A percentile compares a stretch with the other conserved stretches of the same genome.
phyloP scores from a whole-genome alignment of 2,329 filamentous ascomycete genomes.

The Lasiodiplodia citricola region DNA sequence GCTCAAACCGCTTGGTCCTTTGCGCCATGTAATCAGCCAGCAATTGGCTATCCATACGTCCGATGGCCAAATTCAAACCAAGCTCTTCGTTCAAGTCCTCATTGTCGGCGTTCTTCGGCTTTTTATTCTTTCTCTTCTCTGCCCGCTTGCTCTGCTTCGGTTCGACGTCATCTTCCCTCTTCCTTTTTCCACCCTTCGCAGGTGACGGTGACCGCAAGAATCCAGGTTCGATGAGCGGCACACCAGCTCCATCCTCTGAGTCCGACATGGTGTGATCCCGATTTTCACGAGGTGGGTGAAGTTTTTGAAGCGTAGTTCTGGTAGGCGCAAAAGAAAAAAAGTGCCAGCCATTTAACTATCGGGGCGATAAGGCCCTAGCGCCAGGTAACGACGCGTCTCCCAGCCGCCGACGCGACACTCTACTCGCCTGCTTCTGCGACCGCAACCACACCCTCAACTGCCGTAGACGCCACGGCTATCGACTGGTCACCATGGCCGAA shows the following conservation, averaged over 20 bases:
- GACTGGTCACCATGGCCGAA: conserved; percentile 38
- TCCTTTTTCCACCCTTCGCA: conserved; percentile 45
- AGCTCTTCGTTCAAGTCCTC: conserved; percentile 55
- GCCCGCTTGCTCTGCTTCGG: conserved; percentile 43
- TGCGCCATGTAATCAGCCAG: conserved; percentile 86
- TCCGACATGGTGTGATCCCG: conserved; percentile 49
- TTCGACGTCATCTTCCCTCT: conserved; percentile 39
- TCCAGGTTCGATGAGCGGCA: conserved; percentile 51
- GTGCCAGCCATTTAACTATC: conserved; percentile 23
- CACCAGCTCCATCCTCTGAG: conserved; percentile 49
- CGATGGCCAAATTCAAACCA: conserved; percentile 78
- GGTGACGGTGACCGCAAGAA: conserved; percentile 38
- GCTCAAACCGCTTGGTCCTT: conserved; percentile 76
- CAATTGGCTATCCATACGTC: conserved; percentile 80
- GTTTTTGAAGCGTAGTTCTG: conserved; percentile 29
- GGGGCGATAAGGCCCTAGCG: conserved; percentile 19
- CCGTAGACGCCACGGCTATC: not conserved
- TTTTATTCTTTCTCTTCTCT: conserved; percentile 64
- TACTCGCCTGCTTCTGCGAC: not conserved
- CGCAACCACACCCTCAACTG: not conserved
- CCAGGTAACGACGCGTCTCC: conserved; percentile 16
- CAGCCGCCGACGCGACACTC: conserved; percentile 2
- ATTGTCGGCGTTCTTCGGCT: conserved; percentile 68
- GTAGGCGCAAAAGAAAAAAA: conserved; percentile 7
- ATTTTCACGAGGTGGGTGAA: conserved; percentile 25